phyloP scores from a whole-genome alignment of 1,284 basidiomycete species.

The Moesziomyces sp. region DNA sequence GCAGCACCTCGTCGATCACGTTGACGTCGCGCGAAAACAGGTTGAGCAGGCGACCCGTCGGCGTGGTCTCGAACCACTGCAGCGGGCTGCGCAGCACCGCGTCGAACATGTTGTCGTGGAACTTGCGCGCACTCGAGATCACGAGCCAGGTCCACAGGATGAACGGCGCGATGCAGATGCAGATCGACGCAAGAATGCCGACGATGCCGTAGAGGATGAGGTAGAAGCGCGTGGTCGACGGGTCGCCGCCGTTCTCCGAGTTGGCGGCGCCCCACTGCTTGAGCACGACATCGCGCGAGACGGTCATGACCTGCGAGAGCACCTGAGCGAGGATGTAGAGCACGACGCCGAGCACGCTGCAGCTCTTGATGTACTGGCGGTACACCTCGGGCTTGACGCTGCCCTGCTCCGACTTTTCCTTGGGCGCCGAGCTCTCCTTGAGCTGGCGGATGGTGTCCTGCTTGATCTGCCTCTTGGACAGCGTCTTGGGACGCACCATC shows the following conservation, averaged over 20 bases:
- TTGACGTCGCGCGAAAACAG: slow-evolving; percentile 92
- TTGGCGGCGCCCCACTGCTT: slow-evolving; percentile 65
- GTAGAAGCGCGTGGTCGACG: slow-evolving; percentile 52
- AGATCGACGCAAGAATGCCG: slow-evolving; percentile 53
- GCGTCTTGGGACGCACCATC: slow-evolving; percentile 53
- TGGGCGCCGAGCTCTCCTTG: slow-evolving; percentile 58
- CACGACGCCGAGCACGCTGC: slow-evolving; percentile 50
- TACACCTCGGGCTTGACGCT: slow-evolving; percentile 63
- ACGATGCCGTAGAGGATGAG: slow-evolving; percentile 62
- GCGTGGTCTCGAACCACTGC: slow-evolving; percentile 66
- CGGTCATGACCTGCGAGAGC: slow-evolving; percentile 57
- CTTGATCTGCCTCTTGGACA: slow-evolving; percentile 58
- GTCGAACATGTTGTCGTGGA: slow-evolving; percentile 64
- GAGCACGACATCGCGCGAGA: slow-evolving; percentile 63
- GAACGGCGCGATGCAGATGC: slow-evolving; percentile 63
- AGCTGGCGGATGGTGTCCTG: slow-evolving; percentile 62
- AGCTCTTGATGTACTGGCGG: slow-evolving; percentile 59
- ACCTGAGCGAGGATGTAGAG: slow-evolving; percentile 59
- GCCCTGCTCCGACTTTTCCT: slow-evolving; percentile 61
- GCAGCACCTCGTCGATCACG: slow-evolving; percentile 77
- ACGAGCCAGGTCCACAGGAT: slow-evolving; percentile 64
- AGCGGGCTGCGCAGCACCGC: slow-evolving; percentile 60
- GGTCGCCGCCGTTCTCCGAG: slow-evolving; percentile 34
- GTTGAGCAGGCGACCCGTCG: slow-evolving; percentile 77
- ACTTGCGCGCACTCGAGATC: slow-evolving; percentile 56